Evolutionary conservation across 257 asterid species (phyloP).

Genomic region (Nicotiana obtusifolia): DNA sequence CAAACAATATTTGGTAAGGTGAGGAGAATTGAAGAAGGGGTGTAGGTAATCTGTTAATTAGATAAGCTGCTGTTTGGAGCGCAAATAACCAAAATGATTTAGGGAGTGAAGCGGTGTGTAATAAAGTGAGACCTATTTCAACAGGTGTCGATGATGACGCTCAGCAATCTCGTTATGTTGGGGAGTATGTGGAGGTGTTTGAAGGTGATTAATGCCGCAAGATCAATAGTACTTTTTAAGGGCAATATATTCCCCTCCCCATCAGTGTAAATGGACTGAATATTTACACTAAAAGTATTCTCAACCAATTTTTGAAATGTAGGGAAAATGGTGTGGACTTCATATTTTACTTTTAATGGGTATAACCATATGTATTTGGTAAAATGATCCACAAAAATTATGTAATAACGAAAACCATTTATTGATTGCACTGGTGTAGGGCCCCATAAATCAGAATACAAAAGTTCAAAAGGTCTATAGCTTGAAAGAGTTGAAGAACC

Average conservation of each 20-base stretch:
- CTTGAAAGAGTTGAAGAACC: neutral
- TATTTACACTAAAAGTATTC: neutral
- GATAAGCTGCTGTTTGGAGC: neutral
- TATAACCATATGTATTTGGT: neutral
- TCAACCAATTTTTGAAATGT: neutral
- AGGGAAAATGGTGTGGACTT: neutral
- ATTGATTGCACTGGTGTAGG: neutral
- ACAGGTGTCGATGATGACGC: neutral
- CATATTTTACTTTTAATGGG: slow-evolving; percentile 1
- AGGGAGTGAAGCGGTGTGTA: neutral
- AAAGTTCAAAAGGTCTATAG: neutral
- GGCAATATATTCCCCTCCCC: slow-evolving; percentile 10
- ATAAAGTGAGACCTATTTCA: neutral
- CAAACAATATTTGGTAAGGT: neutral
- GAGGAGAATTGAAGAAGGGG: neutral
- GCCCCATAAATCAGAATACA: slow-evolving; percentile 16
- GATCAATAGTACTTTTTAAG: neutral
- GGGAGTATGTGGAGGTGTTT: slow-evolving; percentile 12
- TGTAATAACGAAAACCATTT: neutral
- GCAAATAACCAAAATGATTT: too few species aligned
- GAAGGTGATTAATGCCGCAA: slow-evolving; percentile 1
- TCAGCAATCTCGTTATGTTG: neutral
- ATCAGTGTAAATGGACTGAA: neutral
- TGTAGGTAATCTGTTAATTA: neutral
- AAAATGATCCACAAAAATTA: too few species aligned